Evolutionary conservation across 2,329 filamentous ascomycete genomes (phyloP).

Genomic region (Colletotrichum endophyticum): DNA sequence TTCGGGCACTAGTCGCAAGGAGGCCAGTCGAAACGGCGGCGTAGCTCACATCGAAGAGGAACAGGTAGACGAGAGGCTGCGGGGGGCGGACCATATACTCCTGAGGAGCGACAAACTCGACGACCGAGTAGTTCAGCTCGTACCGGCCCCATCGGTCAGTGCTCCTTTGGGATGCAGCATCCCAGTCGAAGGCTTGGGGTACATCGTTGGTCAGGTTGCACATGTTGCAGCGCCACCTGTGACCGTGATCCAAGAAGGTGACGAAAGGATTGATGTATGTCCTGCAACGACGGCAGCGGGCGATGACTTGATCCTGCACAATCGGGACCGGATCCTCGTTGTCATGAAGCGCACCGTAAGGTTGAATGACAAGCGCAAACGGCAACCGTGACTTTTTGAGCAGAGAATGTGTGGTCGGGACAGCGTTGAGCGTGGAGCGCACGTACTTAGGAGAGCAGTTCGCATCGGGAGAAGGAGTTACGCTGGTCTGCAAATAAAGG

Average conservation of each 20-base stretch:
- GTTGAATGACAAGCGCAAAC: conserved; percentile 94
- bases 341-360: conserved; percentile 91
- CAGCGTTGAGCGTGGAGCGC: conserved; percentile 91
- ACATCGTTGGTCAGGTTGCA: conserved; percentile 99
- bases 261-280: conserved; percentile 99
- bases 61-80: conserved; percentile 93
- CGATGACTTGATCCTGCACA: conserved; percentile 96
- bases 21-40: conserved; percentile 88
- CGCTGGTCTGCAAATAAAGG: conserved; percentile 67
- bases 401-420: conserved; percentile 89
- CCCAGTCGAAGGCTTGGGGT: conserved; percentile 99
- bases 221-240: conserved; percentile 99
- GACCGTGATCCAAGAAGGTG: conserved; percentile 93
- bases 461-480: conserved; percentile 87
- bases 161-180: conserved; percentile 86
- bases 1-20: conserved; percentile 88
- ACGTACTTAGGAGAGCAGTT: conserved; percentile 96
- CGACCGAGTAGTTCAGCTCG: conserved; percentile 94
- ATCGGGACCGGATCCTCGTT: conserved; percentile 89
- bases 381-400: conserved; percentile 97
- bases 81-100: conserved; percentile 99
- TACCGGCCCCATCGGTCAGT: conserved; percentile 91
- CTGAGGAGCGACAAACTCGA: conserved; percentile 96
- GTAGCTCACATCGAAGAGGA: conserved; percentile 94
- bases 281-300: conserved; percentile 91